phyloP scores from a whole-genome alignment of 805 yeast genomes.

The Metschnikowia hibisci region DNA sequence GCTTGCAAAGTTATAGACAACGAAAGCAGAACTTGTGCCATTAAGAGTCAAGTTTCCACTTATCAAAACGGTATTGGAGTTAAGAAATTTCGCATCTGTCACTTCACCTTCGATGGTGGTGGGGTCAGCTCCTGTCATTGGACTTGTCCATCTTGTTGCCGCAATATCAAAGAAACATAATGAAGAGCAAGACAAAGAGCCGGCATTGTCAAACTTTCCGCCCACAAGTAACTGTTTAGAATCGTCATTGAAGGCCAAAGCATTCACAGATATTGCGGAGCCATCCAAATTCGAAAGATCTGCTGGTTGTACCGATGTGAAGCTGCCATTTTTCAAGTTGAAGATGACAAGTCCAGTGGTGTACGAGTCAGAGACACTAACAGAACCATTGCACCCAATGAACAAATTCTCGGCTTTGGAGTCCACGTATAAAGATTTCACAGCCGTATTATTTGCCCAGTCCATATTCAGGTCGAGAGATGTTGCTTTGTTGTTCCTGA shows the following conservation, averaged over 20 bases:
- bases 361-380: constrained; percentile 16
- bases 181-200: constrained; percentile 52
- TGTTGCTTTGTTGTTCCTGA: constrained; percentile 19
- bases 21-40: constrained; percentile 39
- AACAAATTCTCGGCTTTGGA: constrained; percentile 32
- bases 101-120: constrained; percentile 43
- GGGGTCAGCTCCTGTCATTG: constrained; percentile 25
- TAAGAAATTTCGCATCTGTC: constrained; percentile 48
- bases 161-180: constrained; percentile 63
- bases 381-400: constrained; percentile 45
- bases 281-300: constrained; percentile 41
- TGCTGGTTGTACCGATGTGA: constrained; percentile 49
- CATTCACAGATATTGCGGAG: constrained; percentile 35
- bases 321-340: constrained; percentile 40
- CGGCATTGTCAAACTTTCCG: constrained; percentile 64
- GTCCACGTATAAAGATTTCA: constrained; percentile 36
- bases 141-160: constrained; percentile 51
- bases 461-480: constrained; percentile 21
- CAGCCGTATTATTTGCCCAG: constrained; percentile 25
- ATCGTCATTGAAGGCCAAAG: constrained; percentile 33
- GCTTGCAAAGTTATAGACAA: constrained; percentile 50
- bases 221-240: constrained; percentile 55
- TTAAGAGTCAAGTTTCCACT: constrained; percentile 52
- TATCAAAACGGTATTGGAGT: constrained; percentile 35
- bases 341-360: constrained; percentile 51